Conservation (phyloP, 1,284 basidiomycete genomes). For the Naganishia liquefaciens region DNA sequence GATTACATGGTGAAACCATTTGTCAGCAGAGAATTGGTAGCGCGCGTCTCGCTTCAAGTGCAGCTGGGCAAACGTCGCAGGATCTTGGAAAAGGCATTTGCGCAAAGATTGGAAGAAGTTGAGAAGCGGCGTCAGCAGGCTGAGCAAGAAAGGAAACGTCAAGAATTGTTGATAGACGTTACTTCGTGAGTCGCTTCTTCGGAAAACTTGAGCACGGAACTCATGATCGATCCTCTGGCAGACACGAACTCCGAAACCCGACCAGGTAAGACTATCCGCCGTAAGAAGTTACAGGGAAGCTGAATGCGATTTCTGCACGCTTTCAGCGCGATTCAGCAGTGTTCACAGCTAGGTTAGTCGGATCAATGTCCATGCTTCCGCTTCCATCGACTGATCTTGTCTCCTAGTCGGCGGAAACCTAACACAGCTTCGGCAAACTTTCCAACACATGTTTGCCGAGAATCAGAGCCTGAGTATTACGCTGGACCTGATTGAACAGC, state of each 20-base stretch:
- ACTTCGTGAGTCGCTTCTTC: constrained; percentile 37
- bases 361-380: no score
- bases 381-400: no score
- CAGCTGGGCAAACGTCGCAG: constrained; percentile 48
- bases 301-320: constrained; percentile 18
- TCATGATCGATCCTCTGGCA: background rate
- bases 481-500: constrained; percentile 23
- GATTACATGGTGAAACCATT: constrained; percentile 52
- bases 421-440: constrained; percentile 18
- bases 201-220: background rate
- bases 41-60: constrained; percentile 47
- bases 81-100: constrained; percentile 47
- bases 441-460: constrained; percentile 5
- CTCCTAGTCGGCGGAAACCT: constrained; percentile 18
- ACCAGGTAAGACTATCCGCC: background rate
- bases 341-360: constrained; percentile 26
- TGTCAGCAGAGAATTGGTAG: constrained; percentile 53
- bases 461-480: constrained; percentile 16
- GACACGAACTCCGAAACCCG: constrained; percentile 1
- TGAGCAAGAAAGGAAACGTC: constrained; percentile 50
- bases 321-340: constrained; percentile 30
- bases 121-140: constrained; percentile 49
- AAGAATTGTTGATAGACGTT: constrained; percentile 53
- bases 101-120: constrained; percentile 46
- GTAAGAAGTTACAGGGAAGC: background rate